Evolutionary conservation across 768 basidiomycete species (phyloP).

Genomic region (Psilocybe subaeruginosa): DNA sequence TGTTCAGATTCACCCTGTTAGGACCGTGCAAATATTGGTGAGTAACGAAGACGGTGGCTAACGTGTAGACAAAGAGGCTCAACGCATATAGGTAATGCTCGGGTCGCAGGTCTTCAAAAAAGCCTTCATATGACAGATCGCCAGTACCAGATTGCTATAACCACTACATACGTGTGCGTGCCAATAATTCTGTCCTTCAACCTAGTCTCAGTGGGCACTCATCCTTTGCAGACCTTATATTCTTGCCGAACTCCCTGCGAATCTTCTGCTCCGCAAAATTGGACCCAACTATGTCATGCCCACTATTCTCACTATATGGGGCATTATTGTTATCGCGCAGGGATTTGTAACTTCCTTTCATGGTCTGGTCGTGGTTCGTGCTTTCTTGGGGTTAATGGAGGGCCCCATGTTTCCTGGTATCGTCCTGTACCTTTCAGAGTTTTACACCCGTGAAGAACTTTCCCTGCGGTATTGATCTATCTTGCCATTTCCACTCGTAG

Average conservation of each 20-base stretch:
- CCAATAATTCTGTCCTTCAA: neutral
- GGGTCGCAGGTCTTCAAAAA: constrained; percentile 49
- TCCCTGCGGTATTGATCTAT: constrained; percentile 14
- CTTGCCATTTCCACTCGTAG: neutral
- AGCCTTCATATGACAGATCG: constrained; percentile 41
- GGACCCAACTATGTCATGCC: constrained; percentile 55
- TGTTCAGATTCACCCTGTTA: constrained; percentile 2
- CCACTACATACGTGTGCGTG: constrained; percentile 32
- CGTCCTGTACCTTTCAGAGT: constrained; percentile 41
- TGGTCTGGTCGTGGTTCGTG: constrained; percentile 50
- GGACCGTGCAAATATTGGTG: constrained; percentile 39
- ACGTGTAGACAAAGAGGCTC: constrained; percentile 30
- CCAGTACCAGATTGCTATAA: constrained; percentile 39
- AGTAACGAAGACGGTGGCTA: constrained; percentile 18
- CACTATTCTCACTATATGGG: constrained; percentile 51
- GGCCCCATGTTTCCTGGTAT: constrained; percentile 44
- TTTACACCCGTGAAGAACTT: constrained; percentile 31
- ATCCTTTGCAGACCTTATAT: constrained; percentile 39
- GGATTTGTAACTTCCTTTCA: constrained; percentile 46
- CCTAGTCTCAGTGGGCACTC: neutral
- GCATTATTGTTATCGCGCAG: constrained; percentile 49
- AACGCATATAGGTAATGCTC: constrained; percentile 42
- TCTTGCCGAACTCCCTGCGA: constrained; percentile 50
- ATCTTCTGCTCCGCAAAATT: constrained; percentile 41
- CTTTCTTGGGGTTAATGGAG: constrained; percentile 55